Evolutionary conservation across 2,329 filamentous ascomycete genomes (phyloP), one percentile per base, ranked within the genome.

Genomic region (Penicillium decumbens): DNA sequence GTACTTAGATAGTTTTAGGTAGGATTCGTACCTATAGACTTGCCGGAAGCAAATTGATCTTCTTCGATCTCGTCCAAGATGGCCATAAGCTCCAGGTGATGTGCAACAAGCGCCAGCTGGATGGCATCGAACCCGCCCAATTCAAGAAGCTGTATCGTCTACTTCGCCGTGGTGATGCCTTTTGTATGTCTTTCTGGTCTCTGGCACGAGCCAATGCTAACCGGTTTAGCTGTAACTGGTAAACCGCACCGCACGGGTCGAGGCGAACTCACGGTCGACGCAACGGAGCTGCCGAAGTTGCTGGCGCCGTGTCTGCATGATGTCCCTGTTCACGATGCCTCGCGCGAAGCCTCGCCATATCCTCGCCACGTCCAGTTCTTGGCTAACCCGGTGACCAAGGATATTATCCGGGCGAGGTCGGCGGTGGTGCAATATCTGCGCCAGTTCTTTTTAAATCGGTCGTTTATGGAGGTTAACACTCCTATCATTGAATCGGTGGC

Each of bases 391-490:
- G 73, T 80, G 33, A 79, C 83, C 2, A 75, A 83, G 10, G 83
- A 93, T 63, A 82, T 84, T 1, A 74, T 97, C 43, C 80, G 84
- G 28, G 77, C 93, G 23, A 84, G 92, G 30, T 84, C 89, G 0
- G 75, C 82, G 32, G 81, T 97, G 51, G 84, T 89, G 55, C 83
- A 84, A 50, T 80, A 82, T 57, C 77, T 97, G 56, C 83, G 89
- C 30, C 78, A 82, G 44, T 89, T 87, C 66, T 82, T 97, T 47
- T 76, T 88, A 51, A 76, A 82, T 7, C 77, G 80, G 40, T 79
- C 80, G 5, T 96, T 96, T 64, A 75, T 90, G 46, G 91, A 96
- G 71, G 90, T 97, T 41, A 88, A 87, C 60, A 98, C 93, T 0
- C 93, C 93, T 0, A 89, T 97, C 49, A 77, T 98, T 45, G 85